Evolutionary conservation across 345 rosid species (phyloP).

Genomic region (Eucalyptus victrix): DNA sequence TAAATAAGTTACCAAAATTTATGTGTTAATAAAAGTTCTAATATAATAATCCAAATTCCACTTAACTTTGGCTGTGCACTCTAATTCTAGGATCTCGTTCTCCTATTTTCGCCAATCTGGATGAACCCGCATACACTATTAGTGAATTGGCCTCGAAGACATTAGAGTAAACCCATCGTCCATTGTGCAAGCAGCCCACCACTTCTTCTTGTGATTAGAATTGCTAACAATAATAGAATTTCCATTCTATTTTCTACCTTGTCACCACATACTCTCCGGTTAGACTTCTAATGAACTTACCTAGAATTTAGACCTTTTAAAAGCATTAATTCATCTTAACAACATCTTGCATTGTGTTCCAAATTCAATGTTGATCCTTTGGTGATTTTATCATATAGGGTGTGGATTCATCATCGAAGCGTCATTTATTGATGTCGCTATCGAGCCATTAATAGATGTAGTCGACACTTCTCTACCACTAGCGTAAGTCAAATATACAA

Average conservation of each 20-base stretch:
- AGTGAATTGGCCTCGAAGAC: neutral
- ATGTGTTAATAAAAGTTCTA: accelerated
- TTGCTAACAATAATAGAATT: neutral
- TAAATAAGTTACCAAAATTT: too few relatives aligned
- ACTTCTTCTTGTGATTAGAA: neutral
- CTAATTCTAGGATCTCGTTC: accelerated
- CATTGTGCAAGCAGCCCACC: neutral
- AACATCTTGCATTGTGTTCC: neutral
- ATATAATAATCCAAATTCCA: neutral
- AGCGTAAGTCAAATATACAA: neutral
- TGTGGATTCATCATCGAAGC: neutral
- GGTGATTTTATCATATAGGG: neutral
- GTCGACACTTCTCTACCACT: neutral
- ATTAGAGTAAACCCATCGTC: neutral
- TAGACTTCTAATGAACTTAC: neutral
- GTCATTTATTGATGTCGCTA: neutral
- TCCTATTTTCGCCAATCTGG: accelerated
- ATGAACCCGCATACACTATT: too few relatives aligned
- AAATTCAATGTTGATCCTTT: neutral
- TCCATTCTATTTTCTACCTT: neutral
- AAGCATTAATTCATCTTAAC: neutral
- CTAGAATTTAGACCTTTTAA: neutral
- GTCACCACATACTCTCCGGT: neutral
- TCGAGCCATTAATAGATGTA: neutral
- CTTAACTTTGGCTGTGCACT: neutral